Evolutionary conservation across 768 basidiomycete genomes (phyloP), one percentile per base, ranked within the genome.

Genomic region (Rhodotorula diobovata): DNA sequence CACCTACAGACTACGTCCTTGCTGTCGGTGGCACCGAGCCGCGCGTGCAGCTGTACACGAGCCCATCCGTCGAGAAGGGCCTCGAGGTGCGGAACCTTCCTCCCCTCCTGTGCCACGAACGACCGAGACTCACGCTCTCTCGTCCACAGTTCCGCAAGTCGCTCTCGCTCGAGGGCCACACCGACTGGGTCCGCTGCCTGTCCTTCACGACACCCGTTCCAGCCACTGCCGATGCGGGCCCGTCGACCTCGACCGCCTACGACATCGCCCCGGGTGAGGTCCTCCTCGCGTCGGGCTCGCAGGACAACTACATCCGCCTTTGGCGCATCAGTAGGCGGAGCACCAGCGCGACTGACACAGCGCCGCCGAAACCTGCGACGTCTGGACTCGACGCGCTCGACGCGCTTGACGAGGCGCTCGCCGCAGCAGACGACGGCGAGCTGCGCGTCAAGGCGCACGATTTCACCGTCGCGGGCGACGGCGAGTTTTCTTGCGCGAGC

Each of bases 161-260:
- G 9, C 68, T 73, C 20, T 63, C 68, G 1, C 73, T 75, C 60
- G 66, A 72, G 23, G 96, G 96, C 4, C 96, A 99, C 77, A 91
- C 96, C 83, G 95, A 99, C 77, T 99, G 96, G 96, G 85, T 98
- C 64, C 87, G 89, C 63, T 84, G 87, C 70, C 85, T 98, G 48
- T 85, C 88, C 4, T 93, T 97, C 79, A 83, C 83, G 56, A 54
- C 76, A 1, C 80, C 83, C 1, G 1, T 72, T 2, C 57, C 73
- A 8, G 12, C 61, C n/a, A 8, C 59, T 37, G 14, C 45, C 15
- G 28, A 61, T 28, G 3, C 57, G 18, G n/a, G 58, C 41, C 1
- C 63, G 2, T 25, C 58, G 45, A 16, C 61, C 54, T 32, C 20
- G 57, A 43, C 61, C 21, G 53, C 63, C 5, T 77, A 66, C 28